These are phyloP conservation scores for Phaeolepiota aurea DNA, from an alignment of 768 basidiomycete genomes.

Conservation along the genomic window DNA sequence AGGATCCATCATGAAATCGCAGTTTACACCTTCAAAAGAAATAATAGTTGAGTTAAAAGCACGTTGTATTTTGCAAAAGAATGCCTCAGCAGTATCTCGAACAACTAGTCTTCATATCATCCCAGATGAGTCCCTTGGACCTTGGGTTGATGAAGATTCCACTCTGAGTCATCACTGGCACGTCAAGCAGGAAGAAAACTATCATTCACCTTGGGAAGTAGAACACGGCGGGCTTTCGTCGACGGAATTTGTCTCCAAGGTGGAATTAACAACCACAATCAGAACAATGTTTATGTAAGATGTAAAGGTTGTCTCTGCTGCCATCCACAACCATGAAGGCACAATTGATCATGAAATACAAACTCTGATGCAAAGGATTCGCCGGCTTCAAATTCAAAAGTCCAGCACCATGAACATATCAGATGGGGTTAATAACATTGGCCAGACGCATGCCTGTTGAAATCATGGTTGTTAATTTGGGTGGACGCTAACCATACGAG, in stretches of 20 bases:
- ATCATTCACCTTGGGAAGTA: slow-evolving; percentile 1
- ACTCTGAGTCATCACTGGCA: slow-evolving; percentile 83
- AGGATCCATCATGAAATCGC: slow-evolving; percentile 55
- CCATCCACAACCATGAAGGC: slow-evolving; percentile 27
- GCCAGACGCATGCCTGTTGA: slow-evolving; percentile 50
- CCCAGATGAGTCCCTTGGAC: slow-evolving; percentile 33
- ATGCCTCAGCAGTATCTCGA: slow-evolving; percentile 91
- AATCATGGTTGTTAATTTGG: slow-evolving; percentile 42
- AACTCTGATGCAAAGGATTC: slow-evolving; percentile 26
- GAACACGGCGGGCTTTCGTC: slow-evolving; percentile 5
- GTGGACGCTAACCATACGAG: slow-evolving; percentile 28
- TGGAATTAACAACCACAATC: background rate
- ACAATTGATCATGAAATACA: slow-evolving; percentile 35
- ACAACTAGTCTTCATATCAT: slow-evolving; percentile 71
- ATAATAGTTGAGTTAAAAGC: slow-evolving; percentile 4
- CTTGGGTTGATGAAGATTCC: slow-evolving; percentile 75
- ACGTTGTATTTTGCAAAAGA: slow-evolving; percentile 4
- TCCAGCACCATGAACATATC: slow-evolving; percentile 32
- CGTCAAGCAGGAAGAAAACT: background rate
- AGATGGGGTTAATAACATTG: slow-evolving; percentile 40
- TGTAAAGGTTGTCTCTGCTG: slow-evolving; percentile 7
- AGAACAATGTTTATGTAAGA: background rate
- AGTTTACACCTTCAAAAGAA: slow-evolving; percentile 7
- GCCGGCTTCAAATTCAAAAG: slow-evolving; percentile 34
- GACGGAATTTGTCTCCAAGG: background rate